Percentiles rank a stretch among this genome's conserved stretches.
Conservation (phyloP, 805 yeast species). For the Lipomyces sp. region DNA sequence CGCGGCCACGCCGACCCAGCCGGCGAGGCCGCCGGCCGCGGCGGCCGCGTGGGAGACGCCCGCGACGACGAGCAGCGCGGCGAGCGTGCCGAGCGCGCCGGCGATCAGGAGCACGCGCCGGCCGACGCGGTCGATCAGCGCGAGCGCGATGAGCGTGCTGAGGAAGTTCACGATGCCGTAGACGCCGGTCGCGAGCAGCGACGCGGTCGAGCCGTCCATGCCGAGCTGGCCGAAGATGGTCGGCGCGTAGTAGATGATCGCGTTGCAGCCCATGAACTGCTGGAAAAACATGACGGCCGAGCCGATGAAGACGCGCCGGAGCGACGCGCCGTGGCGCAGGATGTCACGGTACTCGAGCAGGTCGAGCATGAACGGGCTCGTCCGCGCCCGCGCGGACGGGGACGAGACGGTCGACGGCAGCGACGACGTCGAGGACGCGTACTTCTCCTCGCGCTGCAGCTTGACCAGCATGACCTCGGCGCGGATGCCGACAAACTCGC, state of each 20-base stretch:
- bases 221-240: conserved; percentile 50
- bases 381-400: too few relatives aligned
- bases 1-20: conserved; percentile 40
- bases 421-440: neutral
- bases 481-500: conserved; percentile 7
- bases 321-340: neutral
- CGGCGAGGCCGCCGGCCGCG: neutral
- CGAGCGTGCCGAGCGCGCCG: conserved; percentile 56
- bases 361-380: neutral
- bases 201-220: conserved; percentile 43
- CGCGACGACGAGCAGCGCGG: conserved; percentile 16
- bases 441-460: conserved; percentile 2
- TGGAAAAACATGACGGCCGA: conserved; percentile 6
- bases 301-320: conserved; percentile 10
- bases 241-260: conserved; percentile 48
- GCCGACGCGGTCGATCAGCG: conserved; percentile 56
- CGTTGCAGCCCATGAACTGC: conserved; percentile 43
- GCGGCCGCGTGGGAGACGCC: neutral
- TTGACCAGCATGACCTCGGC: conserved; percentile 11
- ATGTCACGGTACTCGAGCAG: neutral
- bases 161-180: conserved; percentile 47
- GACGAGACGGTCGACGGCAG: too few relatives aligned
- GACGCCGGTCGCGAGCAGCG: conserved; percentile 44
- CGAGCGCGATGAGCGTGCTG: conserved; percentile 54
- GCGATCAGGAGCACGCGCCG: conserved; percentile 58